Evolutionary conservation across 2,329 filamentous ascomycete genomes (phyloP), one percentile per base, ranked within the genome.

Genomic region (Sclerotinia glacialis): DNA sequence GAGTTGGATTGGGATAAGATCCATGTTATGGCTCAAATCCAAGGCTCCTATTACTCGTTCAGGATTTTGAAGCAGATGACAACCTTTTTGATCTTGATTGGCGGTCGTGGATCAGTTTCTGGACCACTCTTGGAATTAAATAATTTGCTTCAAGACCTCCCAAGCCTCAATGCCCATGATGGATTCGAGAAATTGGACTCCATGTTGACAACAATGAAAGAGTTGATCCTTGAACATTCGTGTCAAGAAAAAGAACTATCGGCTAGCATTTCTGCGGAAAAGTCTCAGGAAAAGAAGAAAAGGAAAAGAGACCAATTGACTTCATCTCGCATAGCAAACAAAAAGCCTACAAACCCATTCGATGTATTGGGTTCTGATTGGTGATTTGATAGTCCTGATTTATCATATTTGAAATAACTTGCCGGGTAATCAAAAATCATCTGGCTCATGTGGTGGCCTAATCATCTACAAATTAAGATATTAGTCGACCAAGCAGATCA

Each of bases 21-120:
- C 37, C 76, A 77, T 34, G 71, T 74, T 34, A 68, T 72, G 18
- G 73, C 74, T 54, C 74, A 76, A 58, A 64, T 76, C 23, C 73
- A 77, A 62, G 74, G 72, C 21, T 75, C 74, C 3, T 72, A 70
- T 46, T 76, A 77, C 65, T 76, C 75, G 11, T 74, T 76, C 55
- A 72, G 75, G 34, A 74, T 77, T 21, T 67, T 77, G 11, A 72
- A 72, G 52, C 75, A 77, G 53, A 70, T 76, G 7, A 54, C 69
- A 23, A 56, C n/a, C n/a, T 49, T 76, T 44, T 53, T 73, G 9
- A 23, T 70, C 11, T 49, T 69, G 2, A 47, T 58, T 23, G 42
- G 37, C 11, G 16, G 21, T n/a, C 52, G 26, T 34, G 23, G 23
- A 21, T 11, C 34, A 14, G 42, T 72, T 5, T 69, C 72, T 21